Base-by-base conservation (phyloP, 1,139 yeast species). In the Taphrina pruni region DNA sequence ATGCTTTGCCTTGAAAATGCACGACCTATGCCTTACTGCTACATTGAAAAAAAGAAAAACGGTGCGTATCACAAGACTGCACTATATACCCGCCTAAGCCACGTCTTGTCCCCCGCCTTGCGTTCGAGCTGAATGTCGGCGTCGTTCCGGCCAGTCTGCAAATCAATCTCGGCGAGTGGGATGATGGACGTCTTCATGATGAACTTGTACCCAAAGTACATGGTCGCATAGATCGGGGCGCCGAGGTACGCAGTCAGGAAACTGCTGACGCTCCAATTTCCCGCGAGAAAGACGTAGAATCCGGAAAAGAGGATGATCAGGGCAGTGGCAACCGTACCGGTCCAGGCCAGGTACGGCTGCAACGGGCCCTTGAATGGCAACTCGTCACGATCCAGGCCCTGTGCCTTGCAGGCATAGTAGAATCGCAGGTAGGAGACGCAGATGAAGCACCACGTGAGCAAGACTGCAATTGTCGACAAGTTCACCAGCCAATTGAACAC, bases 401-500 rank as follows among this genome's bases (percentile, higher is more conserved):
- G 71, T 11, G 70, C 70, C 39, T 71, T 70, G 51, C 71, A 70
- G 32, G 72, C 74, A 50, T 71, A 66, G 52, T 65, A 70, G 71
- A 71, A 72, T 38, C 74, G 72, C n/a, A 72, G 58, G 56, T 71
- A 72, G 6, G 82, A 76, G 73, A 81, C 76, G 76, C 86, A 84
- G 70, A 85, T 82, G 70, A 82, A 79, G 12, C 83, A 79, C 81
- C 86, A 86, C 17, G 86, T 81, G 71, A 85, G 77, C 73, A 86
- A 82, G 60, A 85, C 79, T 11, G 87, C 85, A 36, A 86, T 85
- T 21, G 88, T 86, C 57, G 89, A 86, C 61, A 93, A 87, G 79
- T 90, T 90, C 74, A 91, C 84, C 73, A 93, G 84, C 93, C 97
- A 93, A 73, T 84, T 80, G 81, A 92, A 93, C 11, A 92, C 97